Evolutionary conservation across 768 basidiomycete species (phyloP).

Genomic region (Mycena olivaceomarginata): DNA sequence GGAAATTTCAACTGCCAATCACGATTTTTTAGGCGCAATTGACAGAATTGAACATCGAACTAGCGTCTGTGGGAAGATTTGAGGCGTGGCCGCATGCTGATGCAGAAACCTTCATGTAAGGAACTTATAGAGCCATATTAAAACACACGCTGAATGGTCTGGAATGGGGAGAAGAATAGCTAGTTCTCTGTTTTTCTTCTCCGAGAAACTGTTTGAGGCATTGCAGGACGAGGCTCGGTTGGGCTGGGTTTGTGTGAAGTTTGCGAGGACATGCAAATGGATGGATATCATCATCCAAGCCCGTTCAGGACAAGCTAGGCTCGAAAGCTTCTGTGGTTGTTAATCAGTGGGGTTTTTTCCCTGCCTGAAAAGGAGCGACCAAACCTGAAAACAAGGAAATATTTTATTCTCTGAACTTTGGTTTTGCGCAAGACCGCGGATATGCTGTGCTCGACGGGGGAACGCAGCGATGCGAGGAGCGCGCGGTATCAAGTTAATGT

Average conservation of each 20-base stretch:
- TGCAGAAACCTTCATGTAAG: neutral
- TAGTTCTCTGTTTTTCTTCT: too few species aligned
- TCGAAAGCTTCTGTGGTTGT: neutral
- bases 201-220: too few species aligned
- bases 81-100: too few species aligned
- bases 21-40: neutral
- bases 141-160: too few species aligned
- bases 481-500: too few species aligned
- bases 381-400: neutral
- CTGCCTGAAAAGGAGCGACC: neutral
- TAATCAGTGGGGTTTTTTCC: neutral
- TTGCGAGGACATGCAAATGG: too few species aligned
- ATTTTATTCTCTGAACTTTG: neutral
- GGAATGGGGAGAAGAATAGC: too few species aligned
- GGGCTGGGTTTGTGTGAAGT: too few species aligned
- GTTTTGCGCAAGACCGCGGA: neutral
- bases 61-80: neutral
- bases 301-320: neutral
- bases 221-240: too few species aligned
- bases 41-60: neutral
- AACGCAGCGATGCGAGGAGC: conserved; percentile 2
- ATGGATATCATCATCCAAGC: neutral
- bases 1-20: neutral
- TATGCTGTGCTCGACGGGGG: neutral
- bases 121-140: neutral